Conservation (phyloP, 2,329 filamentous ascomycete species). For the Hypoxylon sp. region DNA sequence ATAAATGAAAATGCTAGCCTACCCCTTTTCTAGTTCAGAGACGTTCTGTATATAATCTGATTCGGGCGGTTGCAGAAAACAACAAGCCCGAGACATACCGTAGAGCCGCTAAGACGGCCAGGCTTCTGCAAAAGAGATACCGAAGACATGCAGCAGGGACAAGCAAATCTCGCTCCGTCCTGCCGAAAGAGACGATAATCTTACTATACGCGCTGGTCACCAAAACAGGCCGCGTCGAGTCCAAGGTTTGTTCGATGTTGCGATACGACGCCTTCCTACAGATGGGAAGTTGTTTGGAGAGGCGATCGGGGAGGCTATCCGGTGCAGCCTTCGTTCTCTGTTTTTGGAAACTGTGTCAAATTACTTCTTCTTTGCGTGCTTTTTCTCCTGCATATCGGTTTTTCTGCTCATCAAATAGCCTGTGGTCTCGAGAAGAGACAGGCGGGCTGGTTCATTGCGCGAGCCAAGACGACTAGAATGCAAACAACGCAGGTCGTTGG, state of each 20-base stretch:
- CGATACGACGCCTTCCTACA: constrained; percentile 8
- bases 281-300: too few relatives aligned
- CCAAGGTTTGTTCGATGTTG: constrained; percentile 5
- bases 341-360: constrained; percentile 9
- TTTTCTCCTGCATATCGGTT: constrained; percentile 27
- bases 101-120: constrained; percentile 16
- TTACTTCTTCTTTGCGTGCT: constrained; percentile 2
- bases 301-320: constrained; percentile 26
- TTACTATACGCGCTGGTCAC: constrained; percentile 7
- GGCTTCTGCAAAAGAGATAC: constrained; percentile 9
- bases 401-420: constrained; percentile 18
- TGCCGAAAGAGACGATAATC: constrained; percentile 6
- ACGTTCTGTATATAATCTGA: constrained; percentile 24
- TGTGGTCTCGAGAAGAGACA: constrained; percentile 19
- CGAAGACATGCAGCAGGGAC: neutral
- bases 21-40: neutral
- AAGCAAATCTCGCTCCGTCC: constrained; percentile 11
- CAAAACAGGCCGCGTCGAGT: constrained; percentile 9
- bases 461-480: constrained; percentile 7
- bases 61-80: constrained; percentile 27
- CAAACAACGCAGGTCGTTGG: constrained; percentile 22
- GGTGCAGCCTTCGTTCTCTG: constrained; percentile 17
- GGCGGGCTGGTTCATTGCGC: constrained; percentile 11
- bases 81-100: constrained; percentile 19
- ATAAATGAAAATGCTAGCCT: constrained; percentile 12